phyloP scores from a whole-genome alignment of 306 rosid species.

The Amphicarpaea edgeworthii region DNA sequence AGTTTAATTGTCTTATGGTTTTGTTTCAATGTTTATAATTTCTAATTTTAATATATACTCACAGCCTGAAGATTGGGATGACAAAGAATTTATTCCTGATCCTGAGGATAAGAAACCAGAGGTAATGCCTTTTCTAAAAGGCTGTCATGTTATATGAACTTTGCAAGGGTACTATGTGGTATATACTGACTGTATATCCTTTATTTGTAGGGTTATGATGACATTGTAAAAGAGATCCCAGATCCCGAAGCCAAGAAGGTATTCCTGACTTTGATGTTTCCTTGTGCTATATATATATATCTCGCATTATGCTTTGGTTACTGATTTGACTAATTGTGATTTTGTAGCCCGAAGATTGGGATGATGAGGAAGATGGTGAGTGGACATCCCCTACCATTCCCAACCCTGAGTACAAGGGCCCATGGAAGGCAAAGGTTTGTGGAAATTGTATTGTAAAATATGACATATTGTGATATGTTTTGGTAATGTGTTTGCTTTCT shows the following conservation, averaged over 20 bases:
- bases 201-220: slow-evolving; percentile 84
- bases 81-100: slow-evolving; percentile 91
- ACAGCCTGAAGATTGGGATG: slow-evolving; percentile 99
- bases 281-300: slow-evolving; percentile 14
- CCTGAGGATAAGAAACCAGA: slow-evolving; percentile 99
- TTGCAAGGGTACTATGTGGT: slow-evolving; percentile 2
- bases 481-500: slow-evolving; percentile 28
- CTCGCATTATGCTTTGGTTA: slow-evolving; percentile 11
- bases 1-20: slow-evolving; percentile 25
- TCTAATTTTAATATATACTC: slow-evolving; percentile 29
- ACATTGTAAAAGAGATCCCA: slow-evolving; percentile 79
- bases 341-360: slow-evolving; percentile 97
- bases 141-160: not conserved
- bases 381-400: slow-evolving; percentile 97
- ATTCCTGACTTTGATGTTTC: slow-evolving; percentile 21
- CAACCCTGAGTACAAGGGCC: slow-evolving; percentile 98
- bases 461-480: not conserved
- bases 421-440: slow-evolving; percentile 95
- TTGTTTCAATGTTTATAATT: slow-evolving; percentile 30
- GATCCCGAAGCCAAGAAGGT: slow-evolving; percentile 98
- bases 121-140: slow-evolving; percentile 53
- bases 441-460: not conserved
- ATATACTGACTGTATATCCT: slow-evolving; percentile 30
- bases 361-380: slow-evolving; percentile 99
- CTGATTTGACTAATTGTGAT: slow-evolving; percentile 40